Conservation (phyloP, 2,329 filamentous ascomycete genomes). For the Aspergillus pseudonomiae region DNA sequence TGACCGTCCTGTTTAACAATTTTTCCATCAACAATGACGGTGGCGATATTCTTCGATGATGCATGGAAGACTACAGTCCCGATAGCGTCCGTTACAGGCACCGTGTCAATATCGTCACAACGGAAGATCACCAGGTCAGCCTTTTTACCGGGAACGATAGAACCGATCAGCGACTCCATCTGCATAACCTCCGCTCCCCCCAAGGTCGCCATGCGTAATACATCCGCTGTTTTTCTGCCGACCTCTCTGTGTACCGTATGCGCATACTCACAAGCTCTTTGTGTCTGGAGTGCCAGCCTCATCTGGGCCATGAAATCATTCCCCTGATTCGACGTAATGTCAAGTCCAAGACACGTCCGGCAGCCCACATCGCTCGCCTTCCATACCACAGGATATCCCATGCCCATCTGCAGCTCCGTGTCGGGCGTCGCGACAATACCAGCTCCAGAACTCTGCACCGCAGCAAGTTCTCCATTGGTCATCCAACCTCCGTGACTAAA, state of each 20-base stretch:
- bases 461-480: slow-evolving; percentile 1
- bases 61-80: slow-evolving; percentile 11
- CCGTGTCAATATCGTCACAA: slow-evolving; percentile 13
- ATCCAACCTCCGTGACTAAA: slow-evolving; percentile 8
- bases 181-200: slow-evolving; percentile 12
- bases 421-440: slow-evolving; percentile 8
- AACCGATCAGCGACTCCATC: slow-evolving; percentile 8
- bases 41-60: slow-evolving; percentile 10
- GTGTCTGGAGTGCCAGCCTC: slow-evolving; percentile 6
- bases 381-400: slow-evolving; percentile 10
- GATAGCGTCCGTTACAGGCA: slow-evolving; percentile 9
- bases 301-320: slow-evolving; percentile 13
- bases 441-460: neutral
- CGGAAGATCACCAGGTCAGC: slow-evolving; percentile 10
- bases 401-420: slow-evolving; percentile 13
- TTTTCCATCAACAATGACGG: slow-evolving; percentile 8
- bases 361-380: slow-evolving; percentile 5
- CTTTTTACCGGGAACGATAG: slow-evolving; percentile 7
- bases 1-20: slow-evolving; percentile 8
- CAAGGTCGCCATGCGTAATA: slow-evolving; percentile 7
- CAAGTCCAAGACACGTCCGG: slow-evolving; percentile 9
- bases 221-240: neutral
- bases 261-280: slow-evolving; percentile 2
- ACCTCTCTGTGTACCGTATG: neutral
- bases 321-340: slow-evolving; percentile 9